Evolutionary conservation across 1,139 yeast genomes (phyloP).

Genomic region (Taiozyma sp.): DNA sequence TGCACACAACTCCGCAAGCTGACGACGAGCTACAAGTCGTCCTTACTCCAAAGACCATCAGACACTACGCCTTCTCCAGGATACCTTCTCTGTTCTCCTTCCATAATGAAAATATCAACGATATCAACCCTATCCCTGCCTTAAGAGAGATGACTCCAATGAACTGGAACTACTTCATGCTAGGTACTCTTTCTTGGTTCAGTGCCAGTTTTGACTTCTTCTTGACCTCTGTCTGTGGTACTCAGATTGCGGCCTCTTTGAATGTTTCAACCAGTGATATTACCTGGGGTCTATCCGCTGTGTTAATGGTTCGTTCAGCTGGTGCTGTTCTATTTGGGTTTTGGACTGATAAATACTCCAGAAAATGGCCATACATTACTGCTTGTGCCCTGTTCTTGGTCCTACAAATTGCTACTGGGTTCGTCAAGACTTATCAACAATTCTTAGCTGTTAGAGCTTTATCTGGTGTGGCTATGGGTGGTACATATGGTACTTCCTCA

Average conservation of each 20-base stretch:
- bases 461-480: slow-evolving; percentile 47
- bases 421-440: slow-evolving; percentile 41
- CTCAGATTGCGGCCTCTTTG: slow-evolving; percentile 39
- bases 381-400: slow-evolving; percentile 38
- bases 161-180: slow-evolving; percentile 40
- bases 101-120: slow-evolving; percentile 16
- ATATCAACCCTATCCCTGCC: slow-evolving; percentile 33
- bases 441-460: slow-evolving; percentile 45
- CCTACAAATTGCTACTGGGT: slow-evolving; percentile 49
- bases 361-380: slow-evolving; percentile 45
- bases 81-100: slow-evolving; percentile 21
- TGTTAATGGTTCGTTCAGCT: slow-evolving; percentile 51
- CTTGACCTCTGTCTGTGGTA: slow-evolving; percentile 41
- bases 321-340: slow-evolving; percentile 55
- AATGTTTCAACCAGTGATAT: slow-evolving; percentile 36
- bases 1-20: neutral
- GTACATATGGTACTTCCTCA: slow-evolving; percentile 41
- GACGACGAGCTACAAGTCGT: slow-evolving; percentile 14
- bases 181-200: slow-evolving; percentile 48
- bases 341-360: slow-evolving; percentile 43
- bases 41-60: slow-evolving; percentile 18
- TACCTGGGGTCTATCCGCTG: slow-evolving; percentile 57
- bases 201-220: slow-evolving; percentile 52
- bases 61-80: slow-evolving; percentile 23
- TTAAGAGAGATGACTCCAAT: slow-evolving; percentile 28